Conservation (phyloP, 805 yeast species). For the Ogataea zsoltii region DNA sequence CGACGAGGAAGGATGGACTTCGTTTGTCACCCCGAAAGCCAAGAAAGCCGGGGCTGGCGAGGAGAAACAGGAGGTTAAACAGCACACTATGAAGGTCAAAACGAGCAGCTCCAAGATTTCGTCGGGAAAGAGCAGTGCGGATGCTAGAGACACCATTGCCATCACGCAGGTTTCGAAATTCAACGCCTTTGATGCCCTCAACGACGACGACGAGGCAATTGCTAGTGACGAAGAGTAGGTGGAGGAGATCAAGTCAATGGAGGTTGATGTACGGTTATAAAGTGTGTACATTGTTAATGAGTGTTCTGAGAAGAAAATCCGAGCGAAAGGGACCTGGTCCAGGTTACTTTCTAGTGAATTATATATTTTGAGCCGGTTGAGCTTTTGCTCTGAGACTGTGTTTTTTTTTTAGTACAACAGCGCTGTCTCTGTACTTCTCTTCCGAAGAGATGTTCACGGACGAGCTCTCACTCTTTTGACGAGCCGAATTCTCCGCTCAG, state of each 20-base stretch:
- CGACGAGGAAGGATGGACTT: constrained; percentile 86
- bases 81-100: constrained; percentile 53
- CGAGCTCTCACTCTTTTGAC: too few relatives aligned
- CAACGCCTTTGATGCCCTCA: constrained; percentile 83
- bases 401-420: too few relatives aligned
- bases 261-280: constrained; percentile 8
- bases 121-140: constrained; percentile 64
- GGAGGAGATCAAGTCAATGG: background rate
- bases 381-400: too few relatives aligned
- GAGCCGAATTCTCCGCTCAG: too few relatives aligned
- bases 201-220: constrained; percentile 45
- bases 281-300: constrained; percentile 13
- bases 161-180: constrained; percentile 66
- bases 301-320: constrained; percentile 7
- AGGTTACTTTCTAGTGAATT: too few relatives aligned
- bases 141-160: constrained; percentile 68
- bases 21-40: constrained; percentile 50
- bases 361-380: too few relatives aligned
- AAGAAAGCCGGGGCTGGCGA: constrained; percentile 47
- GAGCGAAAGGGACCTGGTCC: too few relatives aligned
- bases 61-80: constrained; percentile 49
- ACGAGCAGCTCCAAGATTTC: constrained; percentile 77
- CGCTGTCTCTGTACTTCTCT: too few relatives aligned
- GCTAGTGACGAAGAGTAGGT: constrained; percentile 26
- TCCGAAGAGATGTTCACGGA: too few relatives aligned